These are phyloP conservation scores for Ambrosia trifida DNA, from an alignment of 129 eudicot genomes.

Conservation along the genomic window DNA sequence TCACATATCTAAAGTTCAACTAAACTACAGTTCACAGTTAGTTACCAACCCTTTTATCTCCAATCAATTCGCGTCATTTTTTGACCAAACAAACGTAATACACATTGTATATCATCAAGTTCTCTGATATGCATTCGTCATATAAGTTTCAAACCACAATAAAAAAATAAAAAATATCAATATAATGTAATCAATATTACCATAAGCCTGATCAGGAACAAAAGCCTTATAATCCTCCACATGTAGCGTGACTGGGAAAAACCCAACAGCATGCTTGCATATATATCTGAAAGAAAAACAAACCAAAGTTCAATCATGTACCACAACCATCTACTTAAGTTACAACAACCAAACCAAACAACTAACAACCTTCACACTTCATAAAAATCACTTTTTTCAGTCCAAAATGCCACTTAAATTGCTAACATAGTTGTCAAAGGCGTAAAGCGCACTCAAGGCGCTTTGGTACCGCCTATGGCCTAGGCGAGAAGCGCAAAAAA, in stretches of 20 bases:
- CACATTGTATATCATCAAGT: background rate
- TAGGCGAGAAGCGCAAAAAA: too few species aligned
- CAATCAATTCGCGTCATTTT: constrained; percentile 2
- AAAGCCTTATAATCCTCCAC: constrained; percentile 91
- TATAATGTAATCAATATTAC: constrained; percentile 38
- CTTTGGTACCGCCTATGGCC: too few species aligned
- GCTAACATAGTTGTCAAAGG: too few species aligned
- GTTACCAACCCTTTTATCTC: constrained; percentile 13
- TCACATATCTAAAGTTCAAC: background rate
- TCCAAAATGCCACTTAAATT: too few species aligned
- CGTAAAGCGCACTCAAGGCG: too few species aligned
- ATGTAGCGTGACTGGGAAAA: constrained; percentile 72
- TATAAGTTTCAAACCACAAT: background rate
- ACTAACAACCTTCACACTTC: too few species aligned
- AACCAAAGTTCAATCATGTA: constrained; percentile 3
- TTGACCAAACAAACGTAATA: constrained; percentile 5
- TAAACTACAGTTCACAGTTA: background rate
- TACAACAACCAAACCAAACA: too few species aligned
- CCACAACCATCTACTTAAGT: too few species aligned
- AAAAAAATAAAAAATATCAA: background rate
- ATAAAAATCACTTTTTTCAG: too few species aligned
- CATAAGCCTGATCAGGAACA: constrained; percentile 86
- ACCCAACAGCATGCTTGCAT: constrained; percentile 84
- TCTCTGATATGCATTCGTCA: background rate
- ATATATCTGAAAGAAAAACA: constrained; percentile 57